A percentile compares a stretch with the other conserved stretches of the same genome.
Conservation (phyloP, 441 rosid species). For the Flueggea neowawraea region DNA sequence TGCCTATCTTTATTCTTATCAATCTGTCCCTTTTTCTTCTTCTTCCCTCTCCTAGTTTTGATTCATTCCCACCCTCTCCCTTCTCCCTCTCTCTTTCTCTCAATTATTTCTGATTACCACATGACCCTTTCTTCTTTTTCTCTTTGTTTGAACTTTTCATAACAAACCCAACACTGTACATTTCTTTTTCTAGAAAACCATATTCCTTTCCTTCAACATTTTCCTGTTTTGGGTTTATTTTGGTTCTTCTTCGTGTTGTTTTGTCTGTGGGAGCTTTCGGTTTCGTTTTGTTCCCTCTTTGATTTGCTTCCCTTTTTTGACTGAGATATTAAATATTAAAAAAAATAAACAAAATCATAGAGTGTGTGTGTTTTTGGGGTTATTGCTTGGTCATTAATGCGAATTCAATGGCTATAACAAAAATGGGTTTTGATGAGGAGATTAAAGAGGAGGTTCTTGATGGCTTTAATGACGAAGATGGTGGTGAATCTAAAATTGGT, state of each 20-base stretch:
- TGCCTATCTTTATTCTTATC: too few species aligned
- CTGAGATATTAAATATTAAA: conserved; percentile 3
- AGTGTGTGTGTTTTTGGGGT: neutral
- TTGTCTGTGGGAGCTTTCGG: conserved; percentile 9
- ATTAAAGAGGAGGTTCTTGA: conserved; percentile 18
- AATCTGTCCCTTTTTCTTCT: too few species aligned
- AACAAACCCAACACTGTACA: conserved; percentile 10
- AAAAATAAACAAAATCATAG: too few species aligned
- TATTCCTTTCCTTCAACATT: conserved; percentile 5
- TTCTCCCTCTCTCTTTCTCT: too few species aligned
- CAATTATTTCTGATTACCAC: conserved; percentile 54
- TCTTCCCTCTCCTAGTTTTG: too few species aligned
- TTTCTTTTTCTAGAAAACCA: conserved; percentile 18
- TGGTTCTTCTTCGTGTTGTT: conserved; percentile 15
- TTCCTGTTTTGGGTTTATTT: too few species aligned
- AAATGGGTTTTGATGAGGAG: conserved; percentile 48
- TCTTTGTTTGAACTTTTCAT: conserved; percentile 20
- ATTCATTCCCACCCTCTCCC: too few species aligned
- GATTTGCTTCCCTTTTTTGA: neutral
- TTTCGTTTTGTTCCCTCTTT: too few species aligned
- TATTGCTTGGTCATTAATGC: conserved; percentile 36
- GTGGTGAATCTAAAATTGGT: conserved; percentile 13
- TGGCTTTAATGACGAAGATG: too few species aligned
- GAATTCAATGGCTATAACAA: conserved; percentile 26
- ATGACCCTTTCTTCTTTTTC: conserved; percentile 31